A percentile compares a stretch with the other conserved stretches of the same genome.
phyloP scores from a whole-genome alignment of 2,329 filamentous ascomycete genomes.

The Stemphylium vesicarium region DNA sequence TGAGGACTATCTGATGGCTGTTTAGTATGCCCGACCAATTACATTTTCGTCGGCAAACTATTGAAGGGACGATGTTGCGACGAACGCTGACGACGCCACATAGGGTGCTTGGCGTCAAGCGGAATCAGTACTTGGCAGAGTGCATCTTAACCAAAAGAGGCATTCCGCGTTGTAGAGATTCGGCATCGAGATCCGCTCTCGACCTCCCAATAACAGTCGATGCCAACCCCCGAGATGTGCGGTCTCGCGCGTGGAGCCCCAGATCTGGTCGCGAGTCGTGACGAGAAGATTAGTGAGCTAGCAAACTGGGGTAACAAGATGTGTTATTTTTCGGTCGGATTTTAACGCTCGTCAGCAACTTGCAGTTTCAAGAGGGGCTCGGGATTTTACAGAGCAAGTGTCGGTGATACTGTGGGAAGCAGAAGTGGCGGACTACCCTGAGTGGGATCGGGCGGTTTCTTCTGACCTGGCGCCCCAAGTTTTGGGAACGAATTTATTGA shows the following conservation, averaged over 20 bases:
- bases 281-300: neutral
- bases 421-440: too few species aligned
- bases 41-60: neutral
- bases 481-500: neutral
- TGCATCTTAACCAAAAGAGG: constrained; percentile 12
- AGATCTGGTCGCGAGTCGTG: neutral
- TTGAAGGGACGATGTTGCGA: constrained; percentile 1
- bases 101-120: constrained; percentile 16
- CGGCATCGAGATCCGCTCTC: constrained; percentile 12
- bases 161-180: constrained; percentile 10
- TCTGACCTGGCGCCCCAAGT: neutral
- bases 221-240: neutral
- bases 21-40: constrained; percentile 8
- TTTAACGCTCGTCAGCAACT: neutral
- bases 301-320: neutral
- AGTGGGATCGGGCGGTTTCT: neutral
- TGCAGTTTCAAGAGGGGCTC: neutral
- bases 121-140: constrained; percentile 19
- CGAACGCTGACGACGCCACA: constrained; percentile 8
- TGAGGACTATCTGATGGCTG: constrained; percentile 3
- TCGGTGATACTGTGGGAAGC: neutral
- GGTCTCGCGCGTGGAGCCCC: neutral
- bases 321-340: neutral
- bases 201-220: neutral
- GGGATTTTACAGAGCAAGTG: neutral